Percentiles rank a stretch among this genome's conserved stretches.
Conservation (phyloP, 2,329 filamentous ascomycete genomes). For the Orbilia brochopaga region DNA sequence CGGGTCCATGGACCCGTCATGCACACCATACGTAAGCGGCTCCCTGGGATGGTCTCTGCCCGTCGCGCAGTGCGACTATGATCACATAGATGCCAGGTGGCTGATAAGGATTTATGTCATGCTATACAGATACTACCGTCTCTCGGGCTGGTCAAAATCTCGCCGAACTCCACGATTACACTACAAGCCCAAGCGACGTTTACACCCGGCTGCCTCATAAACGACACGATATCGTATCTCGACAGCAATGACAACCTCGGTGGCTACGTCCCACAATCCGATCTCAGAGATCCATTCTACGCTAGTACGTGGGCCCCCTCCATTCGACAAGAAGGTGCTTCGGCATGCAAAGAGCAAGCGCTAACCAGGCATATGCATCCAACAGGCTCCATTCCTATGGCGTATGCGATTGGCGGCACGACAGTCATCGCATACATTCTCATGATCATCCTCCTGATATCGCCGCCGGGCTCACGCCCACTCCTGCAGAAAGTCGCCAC, state of each 20-base stretch:
- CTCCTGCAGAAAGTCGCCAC: constrained; percentile 88
- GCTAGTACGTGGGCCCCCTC: constrained; percentile 64
- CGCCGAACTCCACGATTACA: constrained; percentile 65
- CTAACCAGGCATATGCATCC: background rate
- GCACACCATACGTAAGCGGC: constrained; percentile 51
- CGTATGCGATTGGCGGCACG: constrained; percentile 88
- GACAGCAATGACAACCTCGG: constrained; percentile 57
- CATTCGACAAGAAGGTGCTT: too few species aligned
- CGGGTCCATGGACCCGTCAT: constrained; percentile 43
- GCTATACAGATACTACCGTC: constrained; percentile 58
- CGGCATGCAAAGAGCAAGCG: background rate
- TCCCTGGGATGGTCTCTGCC: background rate
- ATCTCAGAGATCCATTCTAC: constrained; percentile 86
- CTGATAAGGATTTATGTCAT: constrained; percentile 59
- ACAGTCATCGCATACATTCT: constrained; percentile 91
- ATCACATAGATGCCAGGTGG: background rate
- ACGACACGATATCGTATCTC: constrained; percentile 58
- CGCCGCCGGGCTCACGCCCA: constrained; percentile 88
- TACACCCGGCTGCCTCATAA: constrained; percentile 64
- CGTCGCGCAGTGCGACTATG: background rate
- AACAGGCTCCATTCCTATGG: constrained; percentile 78
- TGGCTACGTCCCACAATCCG: constrained; percentile 63
- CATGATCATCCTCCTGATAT: constrained; percentile 91
- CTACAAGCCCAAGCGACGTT: constrained; percentile 68
- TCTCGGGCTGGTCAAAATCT: constrained; percentile 62